phyloP scores from a whole-genome alignment of 139 green algal species.

The Yamagishiella unicocca region DNA sequence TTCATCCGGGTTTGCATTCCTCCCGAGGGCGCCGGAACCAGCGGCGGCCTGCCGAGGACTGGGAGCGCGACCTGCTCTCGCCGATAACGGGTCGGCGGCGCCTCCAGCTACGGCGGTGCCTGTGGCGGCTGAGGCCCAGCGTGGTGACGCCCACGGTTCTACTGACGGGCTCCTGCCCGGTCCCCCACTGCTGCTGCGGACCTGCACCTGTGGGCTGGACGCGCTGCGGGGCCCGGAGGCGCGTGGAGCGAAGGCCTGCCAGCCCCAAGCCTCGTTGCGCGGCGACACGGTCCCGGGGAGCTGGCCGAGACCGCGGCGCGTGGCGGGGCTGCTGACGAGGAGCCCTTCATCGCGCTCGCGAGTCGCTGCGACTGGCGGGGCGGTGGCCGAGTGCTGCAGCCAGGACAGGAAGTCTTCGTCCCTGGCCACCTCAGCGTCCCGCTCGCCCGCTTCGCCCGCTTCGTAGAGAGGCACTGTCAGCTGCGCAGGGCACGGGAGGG shows the following conservation, averaged over 20 bases:
- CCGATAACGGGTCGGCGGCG: no score
- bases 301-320: neutral
- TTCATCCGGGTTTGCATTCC: no score
- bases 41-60: no score
- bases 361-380: neutral
- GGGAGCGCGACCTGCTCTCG: no score
- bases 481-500: neutral
- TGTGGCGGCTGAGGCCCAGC: neutral
- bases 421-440: neutral
- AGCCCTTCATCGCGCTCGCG: no score
- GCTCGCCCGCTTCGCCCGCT: neutral
- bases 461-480: neutral
- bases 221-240: neutral
- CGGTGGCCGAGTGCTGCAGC: neutral
- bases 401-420: conserved; percentile 6
- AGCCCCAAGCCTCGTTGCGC: neutral
- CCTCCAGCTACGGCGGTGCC: neutral
- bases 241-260: neutral
- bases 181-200: neutral
- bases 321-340: neutral
- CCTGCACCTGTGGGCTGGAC: neutral
- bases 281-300: no score
- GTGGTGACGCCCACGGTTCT: neutral
- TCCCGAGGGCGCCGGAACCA: no score
- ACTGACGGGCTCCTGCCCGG: neutral